phyloP scores from a whole-genome alignment of 129 eudicot species.

The Flaveria linearis region DNA sequence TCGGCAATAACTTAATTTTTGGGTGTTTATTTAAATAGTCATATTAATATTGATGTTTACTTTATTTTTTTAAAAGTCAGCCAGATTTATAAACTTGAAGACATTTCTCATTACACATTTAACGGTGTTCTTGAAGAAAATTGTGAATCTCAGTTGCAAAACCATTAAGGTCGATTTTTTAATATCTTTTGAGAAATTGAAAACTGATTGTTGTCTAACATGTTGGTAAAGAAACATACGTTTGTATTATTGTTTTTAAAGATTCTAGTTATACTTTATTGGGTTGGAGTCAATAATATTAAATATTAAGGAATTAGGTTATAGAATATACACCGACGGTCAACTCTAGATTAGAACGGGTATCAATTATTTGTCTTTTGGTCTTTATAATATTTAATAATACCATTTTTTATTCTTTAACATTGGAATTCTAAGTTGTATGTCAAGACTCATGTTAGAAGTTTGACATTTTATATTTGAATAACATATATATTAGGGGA shows the following conservation, averaged over 20 bases:
- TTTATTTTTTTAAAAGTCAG: no score
- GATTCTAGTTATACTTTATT: not conserved
- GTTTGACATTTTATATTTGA: slow-evolving; percentile 20
- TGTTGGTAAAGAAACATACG: not conserved
- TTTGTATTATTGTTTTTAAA: not conserved
- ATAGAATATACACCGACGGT: not conserved
- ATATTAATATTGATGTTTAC: no score
- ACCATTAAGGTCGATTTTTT: no score
- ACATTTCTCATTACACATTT: no score
- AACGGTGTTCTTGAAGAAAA: no score
- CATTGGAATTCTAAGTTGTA: not conserved
- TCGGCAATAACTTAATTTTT: no score
- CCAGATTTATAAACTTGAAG: no score
- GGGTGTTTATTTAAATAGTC: no score
- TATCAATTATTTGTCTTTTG: not conserved
- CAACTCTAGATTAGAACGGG: slow-evolving; percentile 14
- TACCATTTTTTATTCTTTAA: not conserved
- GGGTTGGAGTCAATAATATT: not conserved
- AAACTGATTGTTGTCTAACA: no score
- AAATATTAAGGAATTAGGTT: not conserved
- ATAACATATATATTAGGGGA: slow-evolving; percentile 20
- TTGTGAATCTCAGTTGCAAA: no score
- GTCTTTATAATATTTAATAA: not conserved
- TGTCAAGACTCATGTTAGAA: not conserved
- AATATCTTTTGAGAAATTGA: no score